Percentiles rank a stretch among this genome's conserved stretches.
These are phyloP conservation scores for Kluyveromyces dobzhanskii DNA, from an alignment of 805 yeast genomes.

Conservation along the genomic window DNA sequence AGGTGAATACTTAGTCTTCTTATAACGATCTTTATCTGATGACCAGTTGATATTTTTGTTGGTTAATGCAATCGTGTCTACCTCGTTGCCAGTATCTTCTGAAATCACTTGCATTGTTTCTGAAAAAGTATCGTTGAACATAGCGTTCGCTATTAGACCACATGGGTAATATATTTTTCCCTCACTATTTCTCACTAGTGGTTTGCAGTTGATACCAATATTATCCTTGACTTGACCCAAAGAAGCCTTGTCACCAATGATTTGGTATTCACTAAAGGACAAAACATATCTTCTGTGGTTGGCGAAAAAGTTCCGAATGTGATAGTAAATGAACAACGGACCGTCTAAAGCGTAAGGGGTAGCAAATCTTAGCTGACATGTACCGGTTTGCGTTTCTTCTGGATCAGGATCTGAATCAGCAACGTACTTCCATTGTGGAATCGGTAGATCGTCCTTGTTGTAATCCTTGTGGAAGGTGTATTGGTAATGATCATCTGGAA, in stretches of 20 bases:
- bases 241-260: slow-evolving; percentile 65
- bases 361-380: slow-evolving; percentile 67
- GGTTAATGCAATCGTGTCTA: slow-evolving; percentile 31
- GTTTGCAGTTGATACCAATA: slow-evolving; percentile 51
- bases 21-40: slow-evolving; percentile 63
- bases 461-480: slow-evolving; percentile 46
- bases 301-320: slow-evolving; percentile 82
- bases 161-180: slow-evolving; percentile 81
- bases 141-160: slow-evolving; percentile 88
- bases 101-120: slow-evolving; percentile 24
- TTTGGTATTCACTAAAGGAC: slow-evolving; percentile 78
- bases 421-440: slow-evolving; percentile 63
- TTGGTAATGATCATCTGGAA: slow-evolving; percentile 50
- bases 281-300: slow-evolving; percentile 92
- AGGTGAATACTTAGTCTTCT: slow-evolving; percentile 60
- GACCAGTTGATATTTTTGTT: slow-evolving; percentile 75
- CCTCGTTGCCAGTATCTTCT: slow-evolving; percentile 5
- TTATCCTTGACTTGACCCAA: slow-evolving; percentile 41
- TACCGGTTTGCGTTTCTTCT: slow-evolving; percentile 35
- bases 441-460: slow-evolving; percentile 10
- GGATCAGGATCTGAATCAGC: slow-evolving; percentile 37
- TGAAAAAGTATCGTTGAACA: slow-evolving; percentile 80
- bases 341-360: slow-evolving; percentile 64
- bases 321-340: slow-evolving; percentile 72
- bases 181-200: slow-evolving; percentile 42